Percentiles rank a stretch among this genome's conserved stretches.
Conservation (phyloP, 257 asterid species). For the Solanum neorickii region DNA sequence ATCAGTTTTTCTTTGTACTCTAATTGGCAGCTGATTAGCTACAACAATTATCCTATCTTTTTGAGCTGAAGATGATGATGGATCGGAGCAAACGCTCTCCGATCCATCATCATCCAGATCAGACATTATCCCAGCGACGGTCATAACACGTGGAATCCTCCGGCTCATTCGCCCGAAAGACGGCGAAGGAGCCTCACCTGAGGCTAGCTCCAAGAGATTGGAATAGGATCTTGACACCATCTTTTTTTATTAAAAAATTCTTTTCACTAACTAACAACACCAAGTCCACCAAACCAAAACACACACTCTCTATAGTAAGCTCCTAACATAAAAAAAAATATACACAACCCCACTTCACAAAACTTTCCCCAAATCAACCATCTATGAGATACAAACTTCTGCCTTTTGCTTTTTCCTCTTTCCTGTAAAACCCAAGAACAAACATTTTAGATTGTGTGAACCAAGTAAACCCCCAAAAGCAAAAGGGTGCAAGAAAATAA, state of each 20-base stretch:
- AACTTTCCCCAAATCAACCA: constrained; percentile 1
- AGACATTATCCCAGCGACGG: constrained; percentile 76
- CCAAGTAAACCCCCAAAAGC: constrained; percentile 6
- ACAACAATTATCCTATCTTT: constrained; percentile 69
- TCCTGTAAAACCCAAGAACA: neutral
- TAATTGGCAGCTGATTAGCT: constrained; percentile 83
- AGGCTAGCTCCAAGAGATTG: constrained; percentile 71
- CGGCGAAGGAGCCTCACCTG: constrained; percentile 69
- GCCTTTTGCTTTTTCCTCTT: neutral
- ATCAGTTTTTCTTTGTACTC: constrained; percentile 48
- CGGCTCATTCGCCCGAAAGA: constrained; percentile 54
- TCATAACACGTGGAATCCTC: constrained; percentile 75
- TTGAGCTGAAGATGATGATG: constrained; percentile 59
- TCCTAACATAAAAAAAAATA: constrained; percentile 10
- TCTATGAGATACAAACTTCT: neutral
- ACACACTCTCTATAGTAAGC: constrained; percentile 2
- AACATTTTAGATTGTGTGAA: neutral
- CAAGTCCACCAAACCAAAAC: constrained; percentile 13
- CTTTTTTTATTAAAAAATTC: neutral
- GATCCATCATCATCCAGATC: constrained; percentile 60
- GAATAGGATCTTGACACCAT: constrained; percentile 92
- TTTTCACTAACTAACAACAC: constrained; percentile 6
- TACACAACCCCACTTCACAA: neutral
- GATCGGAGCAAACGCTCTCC: constrained; percentile 52
- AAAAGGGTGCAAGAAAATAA: constrained; percentile 20